These are phyloP conservation scores for Hygrocybe coccinea DNA, from an alignment of 768 basidiomycete genomes.

Conservation along the genomic window DNA sequence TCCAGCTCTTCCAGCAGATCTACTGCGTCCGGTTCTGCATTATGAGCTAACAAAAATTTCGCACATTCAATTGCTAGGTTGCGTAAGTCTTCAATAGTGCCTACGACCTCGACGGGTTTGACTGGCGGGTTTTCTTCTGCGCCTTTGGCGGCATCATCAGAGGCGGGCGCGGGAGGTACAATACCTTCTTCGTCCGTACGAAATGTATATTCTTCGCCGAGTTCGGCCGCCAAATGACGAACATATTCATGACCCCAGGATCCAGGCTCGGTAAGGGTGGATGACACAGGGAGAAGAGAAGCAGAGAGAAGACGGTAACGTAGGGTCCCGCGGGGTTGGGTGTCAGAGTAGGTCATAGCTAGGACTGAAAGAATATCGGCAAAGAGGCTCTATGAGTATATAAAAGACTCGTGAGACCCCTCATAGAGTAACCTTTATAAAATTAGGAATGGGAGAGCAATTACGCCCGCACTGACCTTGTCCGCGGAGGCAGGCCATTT, in stretches of 20 bases:
- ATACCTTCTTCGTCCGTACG: conserved; percentile 53
- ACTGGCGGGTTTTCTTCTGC: conserved; percentile 25
- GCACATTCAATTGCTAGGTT: conserved; percentile 79
- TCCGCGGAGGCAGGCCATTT: conserved; percentile 74
- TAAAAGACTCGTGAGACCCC: background rate
- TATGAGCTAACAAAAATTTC: conserved; percentile 83
- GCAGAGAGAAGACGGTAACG: conserved; percentile 84
- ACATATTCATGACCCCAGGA: conserved; percentile 99
- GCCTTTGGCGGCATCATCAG: conserved; percentile 28
- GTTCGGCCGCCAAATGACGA: conserved; percentile 91
- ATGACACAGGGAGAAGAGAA: conserved; percentile 57
- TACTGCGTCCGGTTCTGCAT: conserved; percentile 97
- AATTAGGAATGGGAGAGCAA: background rate
- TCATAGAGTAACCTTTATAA: too few relatives aligned
- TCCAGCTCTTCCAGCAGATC: conserved; percentile 93
- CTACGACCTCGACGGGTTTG: conserved; percentile 39
- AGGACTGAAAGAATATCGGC: conserved; percentile 97
- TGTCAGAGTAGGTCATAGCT: conserved; percentile 99
- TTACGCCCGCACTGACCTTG: conserved; percentile 45
- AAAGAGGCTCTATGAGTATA: conserved; percentile 69
- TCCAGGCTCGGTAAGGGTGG: conserved; percentile 82
- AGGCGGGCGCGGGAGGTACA: conserved; percentile 15
- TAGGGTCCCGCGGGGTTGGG: conserved; percentile 92
- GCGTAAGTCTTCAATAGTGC: conserved; percentile 70
- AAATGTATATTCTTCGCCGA: conserved; percentile 83